Conservation (phyloP, 257 asterid genomes). For the Salvia miltiorrhiza region DNA sequence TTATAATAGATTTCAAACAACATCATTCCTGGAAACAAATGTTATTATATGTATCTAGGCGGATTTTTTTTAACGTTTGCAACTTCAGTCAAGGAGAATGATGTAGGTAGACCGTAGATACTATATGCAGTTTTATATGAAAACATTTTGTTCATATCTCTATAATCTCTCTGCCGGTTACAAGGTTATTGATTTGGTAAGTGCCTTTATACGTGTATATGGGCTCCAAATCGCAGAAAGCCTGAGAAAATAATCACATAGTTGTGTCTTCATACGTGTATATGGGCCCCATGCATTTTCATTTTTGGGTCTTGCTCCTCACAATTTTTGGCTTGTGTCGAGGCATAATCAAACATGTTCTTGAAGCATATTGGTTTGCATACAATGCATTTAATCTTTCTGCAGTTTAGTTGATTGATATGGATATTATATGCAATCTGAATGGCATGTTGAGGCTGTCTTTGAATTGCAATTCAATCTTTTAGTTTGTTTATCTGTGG, state of each 20-base stretch:
- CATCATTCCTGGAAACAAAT: no score
- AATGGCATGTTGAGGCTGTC: neutral
- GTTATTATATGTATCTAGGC: no score
- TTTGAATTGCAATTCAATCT: neutral
- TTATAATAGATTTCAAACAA: no score
- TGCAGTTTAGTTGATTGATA: neutral
- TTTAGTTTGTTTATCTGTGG: neutral
- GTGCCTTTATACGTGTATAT: constrained; percentile 93
- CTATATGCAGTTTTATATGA: no score
- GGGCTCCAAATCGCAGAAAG: constrained; percentile 97
- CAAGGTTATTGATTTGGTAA: constrained; percentile 89
- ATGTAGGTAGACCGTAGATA: no score
- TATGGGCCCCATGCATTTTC: no score
- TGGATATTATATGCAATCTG: neutral
- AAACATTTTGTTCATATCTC: no score
- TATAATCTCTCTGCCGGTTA: constrained; percentile 91
- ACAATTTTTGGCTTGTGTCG: no score
- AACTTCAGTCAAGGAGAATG: no score
- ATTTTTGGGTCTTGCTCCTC: no score
- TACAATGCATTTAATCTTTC: neutral
- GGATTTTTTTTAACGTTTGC: no score
- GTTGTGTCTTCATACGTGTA: no score
- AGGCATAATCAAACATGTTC: neutral
- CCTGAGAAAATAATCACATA: constrained; percentile 35
- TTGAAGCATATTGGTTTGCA: neutral